Conservation (phyloP, 768 basidiomycete species). For the Suillus luteus region DNA sequence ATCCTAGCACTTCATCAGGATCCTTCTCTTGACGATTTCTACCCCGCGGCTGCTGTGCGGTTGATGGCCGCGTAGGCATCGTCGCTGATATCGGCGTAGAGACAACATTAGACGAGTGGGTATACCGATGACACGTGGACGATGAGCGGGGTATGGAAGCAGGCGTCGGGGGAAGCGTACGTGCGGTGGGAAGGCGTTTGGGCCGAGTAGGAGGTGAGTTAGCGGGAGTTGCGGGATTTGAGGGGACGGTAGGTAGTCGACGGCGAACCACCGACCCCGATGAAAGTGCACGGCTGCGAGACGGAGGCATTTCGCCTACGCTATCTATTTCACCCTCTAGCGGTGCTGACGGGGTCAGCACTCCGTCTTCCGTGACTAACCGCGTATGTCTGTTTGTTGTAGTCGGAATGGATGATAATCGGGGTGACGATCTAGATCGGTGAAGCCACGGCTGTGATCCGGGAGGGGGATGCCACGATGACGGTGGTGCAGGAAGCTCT, state of each 20-base stretch:
- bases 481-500: conserved; percentile 33
- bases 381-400: conserved; percentile 7
- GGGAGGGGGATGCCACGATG: conserved; percentile 33
- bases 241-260: conserved; percentile 35
- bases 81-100: conserved; percentile 2
- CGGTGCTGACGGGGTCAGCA: conserved; percentile 16
- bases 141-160: conserved; percentile 22
- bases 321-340: conserved; percentile 24
- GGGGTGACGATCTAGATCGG: conserved; percentile 42
- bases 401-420: conserved; percentile 24
- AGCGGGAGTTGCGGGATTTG: conserved; percentile 22
- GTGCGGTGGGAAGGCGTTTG: conserved; percentile 23
- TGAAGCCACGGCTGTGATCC: conserved; percentile 31
- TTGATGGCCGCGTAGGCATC: conserved; percentile 16
- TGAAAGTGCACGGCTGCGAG: conserved; percentile 24
- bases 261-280: conserved; percentile 24
- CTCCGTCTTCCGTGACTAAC: conserved; percentile 13
- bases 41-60: conserved; percentile 14
- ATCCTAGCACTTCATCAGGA: conserved; percentile 27
- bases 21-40: conserved; percentile 31
- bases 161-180: conserved; percentile 47
- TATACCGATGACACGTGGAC: conserved; percentile 21
- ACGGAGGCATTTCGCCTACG: conserved; percentile 5
- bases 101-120: conserved; percentile 19
- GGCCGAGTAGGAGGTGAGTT: conserved; percentile 20